phyloP scores from a whole-genome alignment of 257 asterid species.

The Avicennia marina region DNA sequence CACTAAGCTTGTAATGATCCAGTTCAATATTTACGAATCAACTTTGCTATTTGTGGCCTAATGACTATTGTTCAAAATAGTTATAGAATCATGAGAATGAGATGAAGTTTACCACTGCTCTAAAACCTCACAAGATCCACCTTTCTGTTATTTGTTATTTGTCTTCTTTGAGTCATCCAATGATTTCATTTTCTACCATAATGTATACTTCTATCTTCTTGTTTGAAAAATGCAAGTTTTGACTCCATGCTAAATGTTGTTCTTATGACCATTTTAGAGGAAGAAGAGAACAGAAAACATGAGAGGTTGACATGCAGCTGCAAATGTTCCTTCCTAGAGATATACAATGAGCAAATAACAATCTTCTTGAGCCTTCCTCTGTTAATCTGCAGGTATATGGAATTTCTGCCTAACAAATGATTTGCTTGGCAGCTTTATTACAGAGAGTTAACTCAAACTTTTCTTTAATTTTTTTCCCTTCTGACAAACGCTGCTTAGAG shows the following conservation, averaged over 20 bases:
- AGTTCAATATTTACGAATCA: no score
- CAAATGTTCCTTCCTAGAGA: slow-evolving; percentile 87
- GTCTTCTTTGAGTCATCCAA: no score
- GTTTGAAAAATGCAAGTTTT: neutral
- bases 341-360: slow-evolving; percentile 85
- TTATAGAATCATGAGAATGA: no score
- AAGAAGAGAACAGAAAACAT: slow-evolving; percentile 60
- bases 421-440: neutral
- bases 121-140: no score
- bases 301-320: slow-evolving; percentile 75
- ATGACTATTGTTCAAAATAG: no score
- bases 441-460: slow-evolving; percentile 4
- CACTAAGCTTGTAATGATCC: no score
- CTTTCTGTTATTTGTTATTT: no score
- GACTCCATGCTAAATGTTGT: slow-evolving; percentile 8
- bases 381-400: slow-evolving; percentile 66
- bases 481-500: slow-evolving; percentile 55
- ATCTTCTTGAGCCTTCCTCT: slow-evolving; percentile 86
- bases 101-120: no score
- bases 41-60: no score
- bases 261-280: slow-evolving; percentile 38
- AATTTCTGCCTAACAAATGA: slow-evolving; percentile 13
- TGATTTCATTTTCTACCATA: no score
- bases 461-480: neutral
- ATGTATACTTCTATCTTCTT: no score